Conservation (phyloP, 441 rosid genomes). For the Populus hybrid region DNA sequence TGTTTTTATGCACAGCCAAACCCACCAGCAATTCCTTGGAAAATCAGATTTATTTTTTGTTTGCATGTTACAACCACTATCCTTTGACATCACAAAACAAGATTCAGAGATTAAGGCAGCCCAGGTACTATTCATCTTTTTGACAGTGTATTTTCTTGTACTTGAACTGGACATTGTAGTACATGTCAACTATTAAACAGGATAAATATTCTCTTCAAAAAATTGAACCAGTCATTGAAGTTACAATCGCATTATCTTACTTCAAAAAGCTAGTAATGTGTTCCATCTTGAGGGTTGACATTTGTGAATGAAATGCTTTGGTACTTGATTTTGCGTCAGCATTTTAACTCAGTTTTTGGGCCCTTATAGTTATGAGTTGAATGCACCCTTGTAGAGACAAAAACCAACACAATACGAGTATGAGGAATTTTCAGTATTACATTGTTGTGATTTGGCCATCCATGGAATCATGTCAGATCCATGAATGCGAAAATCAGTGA, state of each 20-base stretch:
- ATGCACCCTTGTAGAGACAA: too few relatives aligned
- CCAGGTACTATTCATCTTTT: conserved; percentile 31
- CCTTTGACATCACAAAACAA: conserved; percentile 46
- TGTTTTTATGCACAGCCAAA: conserved; percentile 46
- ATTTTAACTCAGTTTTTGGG: background rate
- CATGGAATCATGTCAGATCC: background rate
- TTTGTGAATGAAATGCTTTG: background rate
- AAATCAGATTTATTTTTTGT: conserved; percentile 64
- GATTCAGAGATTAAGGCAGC: conserved; percentile 53
- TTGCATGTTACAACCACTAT: conserved; percentile 48
- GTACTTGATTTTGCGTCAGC: background rate
- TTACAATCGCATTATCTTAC: background rate
- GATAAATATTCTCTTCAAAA: background rate
- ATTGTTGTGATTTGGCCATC: background rate
- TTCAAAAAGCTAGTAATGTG: background rate
- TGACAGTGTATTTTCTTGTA: background rate
- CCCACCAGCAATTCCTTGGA: conserved; percentile 49
- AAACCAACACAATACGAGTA: background rate
- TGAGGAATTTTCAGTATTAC: background rate
- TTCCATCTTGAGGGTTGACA: background rate
- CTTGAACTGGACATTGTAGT: background rate
- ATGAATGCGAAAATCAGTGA: too few relatives aligned
- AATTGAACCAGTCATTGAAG: background rate
- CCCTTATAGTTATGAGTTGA: background rate
- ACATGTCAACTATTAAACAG: background rate